These are phyloP conservation scores for Sutorius australiensis DNA, from an alignment of 768 basidiomycete species.

Conservation along the genomic window DNA sequence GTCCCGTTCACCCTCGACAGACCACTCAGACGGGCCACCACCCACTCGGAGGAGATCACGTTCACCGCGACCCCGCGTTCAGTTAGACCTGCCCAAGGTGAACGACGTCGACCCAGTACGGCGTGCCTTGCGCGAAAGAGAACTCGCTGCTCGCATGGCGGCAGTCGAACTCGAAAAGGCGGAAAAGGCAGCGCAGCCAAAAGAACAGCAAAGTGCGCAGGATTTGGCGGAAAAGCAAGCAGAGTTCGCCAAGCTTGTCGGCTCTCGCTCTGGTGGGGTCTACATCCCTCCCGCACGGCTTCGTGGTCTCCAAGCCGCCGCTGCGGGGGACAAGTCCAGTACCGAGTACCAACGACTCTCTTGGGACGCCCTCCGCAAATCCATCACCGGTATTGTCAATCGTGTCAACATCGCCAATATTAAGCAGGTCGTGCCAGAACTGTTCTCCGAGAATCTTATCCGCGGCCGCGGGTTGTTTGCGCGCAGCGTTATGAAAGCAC, in stretches of 20 bases:
- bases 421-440: constrained; percentile 86
- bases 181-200: constrained; percentile 52
- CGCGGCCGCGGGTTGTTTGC: constrained; percentile 91
- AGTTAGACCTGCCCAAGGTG: constrained; percentile 46
- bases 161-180: constrained; percentile 63
- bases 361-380: constrained; percentile 97
- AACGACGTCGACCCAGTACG: constrained; percentile 75
- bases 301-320: constrained; percentile 83
- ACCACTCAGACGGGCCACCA: constrained; percentile 32
- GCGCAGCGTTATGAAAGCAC: constrained; percentile 96
- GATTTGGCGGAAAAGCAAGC: constrained; percentile 65
- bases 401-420: constrained; percentile 97
- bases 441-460: constrained; percentile 92
- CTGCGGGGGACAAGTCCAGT: constrained; percentile 75
- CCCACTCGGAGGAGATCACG: constrained; percentile 40
- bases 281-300: constrained; percentile 96
- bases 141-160: constrained; percentile 67
- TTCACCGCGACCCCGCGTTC: constrained; percentile 33
- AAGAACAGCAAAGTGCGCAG: constrained; percentile 42
- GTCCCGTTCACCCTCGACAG: constrained; percentile 47
- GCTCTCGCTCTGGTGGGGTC: constrained; percentile 85
- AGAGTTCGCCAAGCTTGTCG: constrained; percentile 84
- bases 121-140: constrained; percentile 72
- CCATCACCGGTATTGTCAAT: constrained; percentile 99
- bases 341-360: constrained; percentile 91